A percentile compares a stretch with the other conserved stretches of the same genome.
These are phyloP conservation scores for Colletotrichum sansevieriae DNA, from an alignment of 2,329 filamentous ascomycete genomes.

Conservation along the genomic window DNA sequence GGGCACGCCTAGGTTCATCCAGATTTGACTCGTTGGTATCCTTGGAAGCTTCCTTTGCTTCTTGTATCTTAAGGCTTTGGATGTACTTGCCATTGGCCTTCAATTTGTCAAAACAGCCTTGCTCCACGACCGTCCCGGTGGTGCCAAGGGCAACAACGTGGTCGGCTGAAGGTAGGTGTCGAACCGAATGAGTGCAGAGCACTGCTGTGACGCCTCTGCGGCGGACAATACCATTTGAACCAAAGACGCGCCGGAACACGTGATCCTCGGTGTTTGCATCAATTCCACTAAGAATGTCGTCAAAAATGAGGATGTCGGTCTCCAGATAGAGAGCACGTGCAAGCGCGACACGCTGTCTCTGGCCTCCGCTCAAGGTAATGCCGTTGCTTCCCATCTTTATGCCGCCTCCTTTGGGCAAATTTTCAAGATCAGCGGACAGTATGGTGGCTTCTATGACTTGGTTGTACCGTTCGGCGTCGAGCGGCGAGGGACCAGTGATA, in stretches of 20 bases:
- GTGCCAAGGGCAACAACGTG: slow-evolving; percentile 58
- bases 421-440: slow-evolving; percentile 49
- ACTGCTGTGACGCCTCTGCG: slow-evolving; percentile 46
- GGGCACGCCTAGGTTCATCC: not conserved
- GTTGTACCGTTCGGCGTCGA: too few species aligned
- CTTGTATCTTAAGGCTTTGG: slow-evolving; percentile 52
- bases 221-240: slow-evolving; percentile 45
- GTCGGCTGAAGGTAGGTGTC: slow-evolving; percentile 56
- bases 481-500: too few species aligned
- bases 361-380: slow-evolving; percentile 58
- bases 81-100: slow-evolving; percentile 55
- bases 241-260: slow-evolving; percentile 50
- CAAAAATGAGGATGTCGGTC: slow-evolving; percentile 49
- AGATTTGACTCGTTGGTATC: slow-evolving; percentile 1
- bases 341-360: slow-evolving; percentile 46
- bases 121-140: slow-evolving; percentile 56
- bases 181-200: slow-evolving; percentile 56
- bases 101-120: slow-evolving; percentile 55
- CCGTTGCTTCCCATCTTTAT: slow-evolving; percentile 57
- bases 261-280: slow-evolving; percentile 51
- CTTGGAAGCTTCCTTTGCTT: slow-evolving; percentile 36
- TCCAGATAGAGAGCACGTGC: slow-evolving; percentile 51
- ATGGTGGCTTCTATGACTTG: slow-evolving; percentile 51
- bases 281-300: slow-evolving; percentile 54
- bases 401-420: slow-evolving; percentile 51